Evolutionary conservation across 108 stramenopile species (phyloP).

Genomic region (Aureococcus anophagefferens): DNA sequence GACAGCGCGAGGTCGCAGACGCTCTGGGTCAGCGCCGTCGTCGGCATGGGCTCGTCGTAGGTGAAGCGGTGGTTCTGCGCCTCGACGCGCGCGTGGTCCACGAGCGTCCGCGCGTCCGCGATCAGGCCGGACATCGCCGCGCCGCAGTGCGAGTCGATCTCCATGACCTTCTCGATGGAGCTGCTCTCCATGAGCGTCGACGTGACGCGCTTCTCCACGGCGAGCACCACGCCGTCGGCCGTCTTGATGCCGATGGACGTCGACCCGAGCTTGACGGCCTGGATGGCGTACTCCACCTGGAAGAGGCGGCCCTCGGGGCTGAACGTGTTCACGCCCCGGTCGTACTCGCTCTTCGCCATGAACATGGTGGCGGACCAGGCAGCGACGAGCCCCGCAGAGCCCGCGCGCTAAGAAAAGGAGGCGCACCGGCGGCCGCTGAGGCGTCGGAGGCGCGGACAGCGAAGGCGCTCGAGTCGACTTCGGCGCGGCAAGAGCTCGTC

Average conservation of each 20-base stretch:
- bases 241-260: slow-evolving; percentile 94
- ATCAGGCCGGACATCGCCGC: slow-evolving; percentile 96
- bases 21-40: slow-evolving; percentile 94
- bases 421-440: too few relatives aligned
- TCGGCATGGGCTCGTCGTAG: slow-evolving; percentile 95
- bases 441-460: too few relatives aligned
- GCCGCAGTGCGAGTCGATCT: slow-evolving; percentile 90
- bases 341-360: slow-evolving; percentile 90
- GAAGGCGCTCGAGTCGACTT: too few relatives aligned
- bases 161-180: slow-evolving; percentile 95
- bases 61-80: slow-evolving; percentile 97
- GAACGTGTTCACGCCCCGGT: slow-evolving; percentile 98
- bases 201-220: slow-evolving; percentile 93
- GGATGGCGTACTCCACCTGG: slow-evolving; percentile 98
- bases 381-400: too few relatives aligned
- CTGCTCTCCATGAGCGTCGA: slow-evolving; percentile 80
- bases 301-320: slow-evolving; percentile 97
- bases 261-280: slow-evolving; percentile 74
- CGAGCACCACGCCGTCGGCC: slow-evolving; percentile 82
- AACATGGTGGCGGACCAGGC: slow-evolving; percentile 64
- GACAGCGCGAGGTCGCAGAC: slow-evolving; percentile 95
- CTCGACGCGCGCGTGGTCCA: slow-evolving; percentile 98
- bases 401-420: too few relatives aligned
- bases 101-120: slow-evolving; percentile 90
- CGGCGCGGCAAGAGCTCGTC: too few relatives aligned